phyloP scores from a whole-genome alignment of 2,329 filamentous ascomycete species.

The Colletotrichum scovillei region DNA sequence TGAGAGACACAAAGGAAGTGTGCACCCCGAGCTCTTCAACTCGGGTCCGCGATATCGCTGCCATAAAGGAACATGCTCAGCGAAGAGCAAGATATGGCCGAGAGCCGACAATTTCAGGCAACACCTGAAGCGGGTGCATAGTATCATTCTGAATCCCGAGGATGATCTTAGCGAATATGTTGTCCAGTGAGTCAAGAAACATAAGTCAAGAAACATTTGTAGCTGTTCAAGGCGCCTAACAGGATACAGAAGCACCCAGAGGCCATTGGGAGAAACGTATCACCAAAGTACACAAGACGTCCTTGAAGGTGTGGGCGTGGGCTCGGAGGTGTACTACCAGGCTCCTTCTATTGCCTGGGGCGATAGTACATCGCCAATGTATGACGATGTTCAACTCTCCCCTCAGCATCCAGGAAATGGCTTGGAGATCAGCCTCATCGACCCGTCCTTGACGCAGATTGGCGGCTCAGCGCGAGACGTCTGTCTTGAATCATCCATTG shows the following conservation, averaged over 20 bases:
- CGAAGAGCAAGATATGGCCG: slow-evolving; percentile 78
- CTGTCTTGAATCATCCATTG: neutral
- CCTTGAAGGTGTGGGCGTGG: slow-evolving; percentile 32
- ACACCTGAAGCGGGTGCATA: slow-evolving; percentile 79
- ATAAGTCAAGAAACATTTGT: neutral
- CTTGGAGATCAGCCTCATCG: slow-evolving; percentile 19
- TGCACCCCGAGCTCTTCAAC: slow-evolving; percentile 66
- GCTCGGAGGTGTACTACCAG: slow-evolving; percentile 12
- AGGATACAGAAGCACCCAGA: neutral
- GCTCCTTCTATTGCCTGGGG: neutral
- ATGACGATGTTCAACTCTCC: slow-evolving; percentile 19
- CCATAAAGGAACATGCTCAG: slow-evolving; percentile 64
- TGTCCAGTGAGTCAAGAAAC: slow-evolving; percentile 40
- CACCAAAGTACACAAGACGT: slow-evolving; percentile 9
- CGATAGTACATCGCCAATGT: neutral
- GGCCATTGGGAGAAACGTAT: neutral
- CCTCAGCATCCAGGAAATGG: slow-evolving; percentile 24
- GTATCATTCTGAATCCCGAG: slow-evolving; percentile 46
- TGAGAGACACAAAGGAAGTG: slow-evolving; percentile 79
- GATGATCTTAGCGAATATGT: slow-evolving; percentile 51
- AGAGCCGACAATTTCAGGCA: slow-evolving; percentile 88
- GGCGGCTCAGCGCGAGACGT: neutral
- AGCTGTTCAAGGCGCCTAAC: neutral
- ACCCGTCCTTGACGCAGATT: slow-evolving; percentile 10
- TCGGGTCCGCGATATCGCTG: slow-evolving; percentile 70